Conservation (phyloP, 2,329 filamentous ascomycete species). For the Fusarium beomiforme region DNA sequence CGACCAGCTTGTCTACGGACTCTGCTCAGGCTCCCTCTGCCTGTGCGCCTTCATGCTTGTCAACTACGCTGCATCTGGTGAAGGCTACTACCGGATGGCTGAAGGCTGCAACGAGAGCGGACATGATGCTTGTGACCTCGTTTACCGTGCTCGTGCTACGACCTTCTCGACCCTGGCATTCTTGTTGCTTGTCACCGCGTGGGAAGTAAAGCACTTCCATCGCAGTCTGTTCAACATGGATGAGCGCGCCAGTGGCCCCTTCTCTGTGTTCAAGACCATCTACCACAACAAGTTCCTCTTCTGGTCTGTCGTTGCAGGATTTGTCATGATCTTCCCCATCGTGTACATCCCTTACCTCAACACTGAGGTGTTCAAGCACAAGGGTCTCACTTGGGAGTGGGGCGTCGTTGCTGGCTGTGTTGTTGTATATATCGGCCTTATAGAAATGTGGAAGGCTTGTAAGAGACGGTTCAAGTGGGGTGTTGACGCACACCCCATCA, state of each 20-base stretch:
- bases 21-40: slow-evolving; percentile 70
- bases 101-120: slow-evolving; percentile 66
- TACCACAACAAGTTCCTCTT: slow-evolving; percentile 76
- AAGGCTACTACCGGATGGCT: slow-evolving; percentile 61
- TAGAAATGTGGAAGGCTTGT: slow-evolving; percentile 75
- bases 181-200: slow-evolving; percentile 73
- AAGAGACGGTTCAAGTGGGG: slow-evolving; percentile 63
- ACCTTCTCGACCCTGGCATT: slow-evolving; percentile 77
- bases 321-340: slow-evolving; percentile 68
- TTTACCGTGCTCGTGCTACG: slow-evolving; percentile 73
- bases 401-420: slow-evolving; percentile 70
- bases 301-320: slow-evolving; percentile 69
- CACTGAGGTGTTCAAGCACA: slow-evolving; percentile 74
- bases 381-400: slow-evolving; percentile 77
- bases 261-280: slow-evolving; percentile 67
- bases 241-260: slow-evolving; percentile 58
- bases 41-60: slow-evolving; percentile 70
- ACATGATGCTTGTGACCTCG: slow-evolving; percentile 60
- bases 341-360: slow-evolving; percentile 76
- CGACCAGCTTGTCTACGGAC: slow-evolving; percentile 74
- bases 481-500: slow-evolving; percentile 37
- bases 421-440: slow-evolving; percentile 67
- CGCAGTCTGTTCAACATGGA: slow-evolving; percentile 76
- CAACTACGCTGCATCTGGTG: slow-evolving; percentile 59
- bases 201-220: slow-evolving; percentile 78